These are phyloP conservation scores for Chenopodium quinoa DNA, from an alignment of 148 eudicot genomes.

Conservation along the genomic window DNA sequence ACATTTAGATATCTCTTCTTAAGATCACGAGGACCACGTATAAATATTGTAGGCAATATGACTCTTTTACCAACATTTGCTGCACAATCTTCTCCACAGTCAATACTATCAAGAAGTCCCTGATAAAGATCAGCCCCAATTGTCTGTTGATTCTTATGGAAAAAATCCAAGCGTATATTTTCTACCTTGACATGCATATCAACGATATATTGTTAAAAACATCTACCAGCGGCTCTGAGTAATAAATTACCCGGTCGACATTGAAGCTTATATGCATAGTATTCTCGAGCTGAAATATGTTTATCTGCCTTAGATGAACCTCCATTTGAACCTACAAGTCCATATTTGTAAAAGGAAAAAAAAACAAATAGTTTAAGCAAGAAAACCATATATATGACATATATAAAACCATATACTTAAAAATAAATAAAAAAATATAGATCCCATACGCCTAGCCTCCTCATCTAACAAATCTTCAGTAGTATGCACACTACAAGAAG, in stretches of 20 bases:
- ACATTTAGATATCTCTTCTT: neutral
- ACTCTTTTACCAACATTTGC: neutral
- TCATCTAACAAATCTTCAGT: neutral
- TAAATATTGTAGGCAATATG: neutral
- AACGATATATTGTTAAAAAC: slow-evolving; percentile 5
- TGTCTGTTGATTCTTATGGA: neutral
- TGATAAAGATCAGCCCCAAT: slow-evolving; percentile 9
- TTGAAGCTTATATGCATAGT: neutral
- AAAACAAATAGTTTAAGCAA: too few relatives aligned
- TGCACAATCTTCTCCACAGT: neutral
- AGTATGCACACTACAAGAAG: neutral
- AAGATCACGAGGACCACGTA: neutral
- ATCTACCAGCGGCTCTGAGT: neutral
- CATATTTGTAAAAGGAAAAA: too few relatives aligned
- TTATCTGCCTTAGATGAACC: neutral
- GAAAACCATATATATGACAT: too few relatives aligned
- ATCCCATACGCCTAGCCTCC: neutral
- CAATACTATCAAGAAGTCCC: neutral
- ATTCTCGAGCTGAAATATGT: slow-evolving; percentile 7
- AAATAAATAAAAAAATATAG: neutral
- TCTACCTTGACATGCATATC: slow-evolving; percentile 17
- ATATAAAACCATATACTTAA: too few relatives aligned
- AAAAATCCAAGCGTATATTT: neutral
- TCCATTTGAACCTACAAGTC: too few relatives aligned
- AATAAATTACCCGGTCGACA: neutral